These are phyloP conservation scores for Myxozyma monticola DNA, from an alignment of 805 yeast species.

Conservation along the genomic window DNA sequence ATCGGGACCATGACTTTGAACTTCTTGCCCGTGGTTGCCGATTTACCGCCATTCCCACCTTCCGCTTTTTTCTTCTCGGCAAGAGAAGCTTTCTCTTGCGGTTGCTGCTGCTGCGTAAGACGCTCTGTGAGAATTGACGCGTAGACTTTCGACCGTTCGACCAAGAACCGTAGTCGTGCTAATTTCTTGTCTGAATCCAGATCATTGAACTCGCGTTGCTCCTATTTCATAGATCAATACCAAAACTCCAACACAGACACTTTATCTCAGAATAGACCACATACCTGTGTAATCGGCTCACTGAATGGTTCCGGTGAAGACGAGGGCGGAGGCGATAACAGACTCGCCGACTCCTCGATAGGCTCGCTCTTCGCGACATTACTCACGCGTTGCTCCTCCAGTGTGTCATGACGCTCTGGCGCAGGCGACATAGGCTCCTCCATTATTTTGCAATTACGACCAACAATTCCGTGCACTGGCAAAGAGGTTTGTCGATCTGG, in stretches of 20 bases:
- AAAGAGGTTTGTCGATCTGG: not conserved
- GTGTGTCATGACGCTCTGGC: not conserved
- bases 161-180: slow-evolving; percentile 66
- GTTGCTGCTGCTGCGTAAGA: slow-evolving; percentile 39
- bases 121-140: slow-evolving; percentile 84
- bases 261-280: not conserved
- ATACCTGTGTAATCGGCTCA: slow-evolving; percentile 7
- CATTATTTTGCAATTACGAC: no score
- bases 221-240: slow-evolving; percentile 1
- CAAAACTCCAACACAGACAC: not conserved
- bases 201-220: slow-evolving; percentile 39
- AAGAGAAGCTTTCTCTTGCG: slow-evolving; percentile 14
- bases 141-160: slow-evolving; percentile 85
- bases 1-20: not conserved
- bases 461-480: not conserved
- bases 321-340: slow-evolving; percentile 20
- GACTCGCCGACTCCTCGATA: not conserved
- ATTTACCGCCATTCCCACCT: not conserved
- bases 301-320: slow-evolving; percentile 26
- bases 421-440: no score
- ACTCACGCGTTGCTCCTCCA: not conserved
- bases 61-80: slow-evolving; percentile 3
- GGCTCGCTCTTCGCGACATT: not conserved
- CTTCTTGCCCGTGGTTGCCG: not conserved
- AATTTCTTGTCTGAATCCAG: slow-evolving; percentile 59